phyloP scores from a whole-genome alignment of 768 basidiomycete species.

The Mycena galericulata region DNA sequence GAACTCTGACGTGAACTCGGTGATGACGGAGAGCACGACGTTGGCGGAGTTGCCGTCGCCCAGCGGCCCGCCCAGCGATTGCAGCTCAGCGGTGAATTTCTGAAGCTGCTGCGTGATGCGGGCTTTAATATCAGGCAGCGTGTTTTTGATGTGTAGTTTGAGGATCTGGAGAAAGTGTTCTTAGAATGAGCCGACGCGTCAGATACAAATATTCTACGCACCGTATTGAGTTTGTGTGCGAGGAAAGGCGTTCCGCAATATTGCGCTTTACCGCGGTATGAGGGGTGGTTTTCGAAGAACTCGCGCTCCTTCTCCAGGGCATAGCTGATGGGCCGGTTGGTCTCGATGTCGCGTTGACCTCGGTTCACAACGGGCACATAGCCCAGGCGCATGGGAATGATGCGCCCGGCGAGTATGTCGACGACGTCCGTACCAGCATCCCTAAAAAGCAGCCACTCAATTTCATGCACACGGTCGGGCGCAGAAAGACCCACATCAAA shows the following conservation, averaged over 20 bases:
- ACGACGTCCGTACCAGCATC: constrained; percentile 98
- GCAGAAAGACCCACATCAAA: constrained; percentile 78
- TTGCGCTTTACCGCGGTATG: constrained; percentile 93
- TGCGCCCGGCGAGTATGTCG: constrained; percentile 96
- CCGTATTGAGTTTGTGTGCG: constrained; percentile 94
- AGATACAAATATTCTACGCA: constrained; percentile 49
- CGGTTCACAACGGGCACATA: constrained; percentile 99
- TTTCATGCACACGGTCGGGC: not conserved
- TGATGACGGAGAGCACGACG: constrained; percentile 96
- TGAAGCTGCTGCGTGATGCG: constrained; percentile 92
- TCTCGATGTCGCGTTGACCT: constrained; percentile 97
- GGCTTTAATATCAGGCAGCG: constrained; percentile 98
- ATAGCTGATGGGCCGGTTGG: constrained; percentile 82
- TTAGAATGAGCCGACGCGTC: constrained; percentile 12
- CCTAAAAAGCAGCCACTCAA: constrained; percentile 61
- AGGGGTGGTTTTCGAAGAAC: constrained; percentile 95
- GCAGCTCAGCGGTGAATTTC: constrained; percentile 89
- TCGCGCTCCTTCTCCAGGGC: constrained; percentile 92
- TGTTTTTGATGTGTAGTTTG: constrained; percentile 98
- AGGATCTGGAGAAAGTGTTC: constrained; percentile 72
- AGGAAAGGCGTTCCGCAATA: constrained; percentile 99
- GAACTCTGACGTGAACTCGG: constrained; percentile 98
- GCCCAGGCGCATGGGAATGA: constrained; percentile 95
- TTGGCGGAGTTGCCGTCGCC: constrained; percentile 93
- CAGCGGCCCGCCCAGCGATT: constrained; percentile 85